Evolutionary conservation across 495 filamentous ascomycete species (phyloP).

Genomic region (Aspergillus ellipticus): DNA sequence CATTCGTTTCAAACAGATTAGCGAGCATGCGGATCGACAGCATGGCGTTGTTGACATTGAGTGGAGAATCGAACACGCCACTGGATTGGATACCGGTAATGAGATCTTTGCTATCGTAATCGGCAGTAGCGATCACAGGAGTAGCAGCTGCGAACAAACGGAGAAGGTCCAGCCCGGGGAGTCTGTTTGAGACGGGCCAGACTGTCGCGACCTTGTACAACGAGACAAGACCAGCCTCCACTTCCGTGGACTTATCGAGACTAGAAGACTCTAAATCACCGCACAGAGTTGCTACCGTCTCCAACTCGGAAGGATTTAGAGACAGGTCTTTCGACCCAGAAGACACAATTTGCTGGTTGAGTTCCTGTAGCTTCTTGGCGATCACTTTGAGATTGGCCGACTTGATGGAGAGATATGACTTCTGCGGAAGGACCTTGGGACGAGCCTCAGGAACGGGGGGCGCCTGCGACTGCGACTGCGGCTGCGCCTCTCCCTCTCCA

Average conservation of each 20-base stretch:
- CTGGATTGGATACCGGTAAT: conserved; percentile 41
- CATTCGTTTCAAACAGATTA: conserved; percentile 79
- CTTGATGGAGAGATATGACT: conserved; percentile 71
- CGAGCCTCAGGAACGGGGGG: conserved; percentile 37
- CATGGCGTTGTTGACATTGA: conserved; percentile 75
- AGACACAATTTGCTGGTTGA: conserved; percentile 64
- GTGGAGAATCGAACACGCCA: conserved; percentile 54
- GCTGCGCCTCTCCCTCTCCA: conserved; percentile 49
- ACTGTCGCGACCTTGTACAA: conserved; percentile 62
- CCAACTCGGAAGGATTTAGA: conserved; percentile 66
- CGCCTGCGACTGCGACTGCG: conserved; percentile 29
- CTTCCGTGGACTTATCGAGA: conserved; percentile 29
- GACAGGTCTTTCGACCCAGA: conserved; percentile 69
- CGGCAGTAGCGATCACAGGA: conserved; percentile 56
- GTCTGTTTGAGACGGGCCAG: conserved; percentile 74
- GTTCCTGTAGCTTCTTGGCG: conserved; percentile 66
- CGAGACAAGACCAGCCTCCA: conserved; percentile 51
- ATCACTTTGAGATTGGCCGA: conserved; percentile 60
- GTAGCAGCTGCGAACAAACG: conserved; percentile 69
- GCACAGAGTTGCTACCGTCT: conserved; percentile 51
- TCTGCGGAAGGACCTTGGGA: conserved; percentile 72
- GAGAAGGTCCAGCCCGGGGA: conserved; percentile 82
- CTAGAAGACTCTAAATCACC: conserved; percentile 53
- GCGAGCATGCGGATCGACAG: conserved; percentile 74
- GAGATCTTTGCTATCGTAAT: conserved; percentile 52